Base-by-base conservation (phyloP, 345 rosid species). In the Dovyalis caffra region DNA sequence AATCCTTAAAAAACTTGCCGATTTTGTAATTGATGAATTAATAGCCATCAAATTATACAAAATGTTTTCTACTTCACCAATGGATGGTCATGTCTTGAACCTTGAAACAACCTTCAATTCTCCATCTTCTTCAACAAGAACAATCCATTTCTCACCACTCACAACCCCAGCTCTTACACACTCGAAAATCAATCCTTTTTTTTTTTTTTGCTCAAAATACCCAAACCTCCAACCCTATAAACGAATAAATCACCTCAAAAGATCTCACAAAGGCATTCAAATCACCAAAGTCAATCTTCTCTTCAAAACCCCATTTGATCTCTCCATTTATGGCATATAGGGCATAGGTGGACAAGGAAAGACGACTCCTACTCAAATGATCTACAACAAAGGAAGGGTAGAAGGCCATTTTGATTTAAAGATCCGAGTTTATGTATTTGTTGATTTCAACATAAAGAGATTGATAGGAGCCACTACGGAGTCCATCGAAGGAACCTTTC, bases 1-100 rank as follows among this genome's bases (percentile, higher is more conserved):
- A n/a, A n/a, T n/a, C n/a, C n/a, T n/a, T n/a, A 47, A 91, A 80
- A 37, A 92, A 90, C 90, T 87, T 89, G 8, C 91, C 92, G 97
- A 92, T 80, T 94, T 92, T 16, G 94, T 88, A 28, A 94, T 89
- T 1, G 98, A 97, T 0, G 98, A 92, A 74, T 92, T 90, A 79
- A 92, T 79, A 66, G n/a, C n/a, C 96, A 94, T 89, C 84, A 90
- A 78, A 71, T 94, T 92, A 72, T 92, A 92, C 80, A 92, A 64
- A 31, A 92, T 92, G 74, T 32, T 86, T 83, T 94, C 97, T 66
- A n/a, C n/a, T n/a, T n/a, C n/a, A n/a, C n/a, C n/a, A n/a, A 91
- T 26, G 93, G 98, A 28, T 96, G 53, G n/a, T n/a, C n/a, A n/a
- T 2, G 80, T 76, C 68, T 88, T 90, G 71, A 92, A 94, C 72